These are phyloP conservation scores for Xylaria sp. DNA, from an alignment of 2,329 filamentous ascomycete species.

Conservation along the genomic window DNA sequence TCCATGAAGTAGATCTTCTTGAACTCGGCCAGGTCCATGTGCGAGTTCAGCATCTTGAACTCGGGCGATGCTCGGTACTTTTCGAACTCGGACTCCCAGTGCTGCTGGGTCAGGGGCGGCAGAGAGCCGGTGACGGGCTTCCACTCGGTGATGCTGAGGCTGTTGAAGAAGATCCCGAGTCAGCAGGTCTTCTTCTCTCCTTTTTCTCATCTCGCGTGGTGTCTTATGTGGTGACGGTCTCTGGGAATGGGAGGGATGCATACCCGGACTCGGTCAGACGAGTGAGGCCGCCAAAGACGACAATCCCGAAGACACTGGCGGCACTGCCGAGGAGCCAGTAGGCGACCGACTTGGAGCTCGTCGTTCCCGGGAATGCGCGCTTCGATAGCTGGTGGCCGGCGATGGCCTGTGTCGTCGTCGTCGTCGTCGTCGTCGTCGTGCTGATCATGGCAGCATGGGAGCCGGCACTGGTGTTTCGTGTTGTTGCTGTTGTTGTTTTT, in stretches of 20 bases:
- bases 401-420: constrained; percentile 32
- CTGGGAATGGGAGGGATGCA: constrained; percentile 6
- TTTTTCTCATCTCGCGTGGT: not conserved
- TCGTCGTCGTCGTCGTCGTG: not conserved
- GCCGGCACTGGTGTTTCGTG: constrained; percentile 22
- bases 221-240: not conserved
- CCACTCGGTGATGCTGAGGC: constrained; percentile 99
- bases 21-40: constrained; percentile 93
- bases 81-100: constrained; percentile 93
- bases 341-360: constrained; percentile 79
- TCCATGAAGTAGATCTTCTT: constrained; percentile 99
- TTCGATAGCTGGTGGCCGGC: constrained; percentile 46
- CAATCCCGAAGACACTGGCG: constrained; percentile 94
- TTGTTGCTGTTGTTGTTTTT: not conserved
- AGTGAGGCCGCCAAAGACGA: constrained; percentile 93
- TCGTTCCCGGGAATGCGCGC: constrained; percentile 66
- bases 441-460: constrained; percentile 15
- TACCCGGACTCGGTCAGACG: constrained; percentile 96
- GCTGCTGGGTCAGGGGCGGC: constrained; percentile 79
- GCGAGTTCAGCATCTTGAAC: constrained; percentile 89
- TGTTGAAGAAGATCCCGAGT: constrained; percentile 51
- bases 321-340: constrained; percentile 95
- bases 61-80: constrained; percentile 95
- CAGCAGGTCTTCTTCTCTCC: constrained; percentile 12
- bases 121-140: constrained; percentile 92